These are phyloP conservation scores for Vitis hybrid DNA, from an alignment of 177 flowering plant genomes.

Conservation along the genomic window DNA sequence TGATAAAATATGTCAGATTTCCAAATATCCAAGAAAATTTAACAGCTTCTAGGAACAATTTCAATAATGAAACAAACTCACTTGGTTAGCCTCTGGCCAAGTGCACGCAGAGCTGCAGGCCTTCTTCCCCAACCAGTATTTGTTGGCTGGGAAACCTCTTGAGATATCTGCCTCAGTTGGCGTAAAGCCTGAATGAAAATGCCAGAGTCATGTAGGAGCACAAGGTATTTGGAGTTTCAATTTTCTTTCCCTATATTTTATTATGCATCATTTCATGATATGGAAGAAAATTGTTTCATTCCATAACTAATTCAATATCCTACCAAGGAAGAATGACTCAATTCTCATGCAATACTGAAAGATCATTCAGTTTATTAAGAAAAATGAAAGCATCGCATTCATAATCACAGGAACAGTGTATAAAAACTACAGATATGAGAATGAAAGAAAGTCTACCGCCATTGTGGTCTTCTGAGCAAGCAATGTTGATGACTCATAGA, in stretches of 20 bases:
- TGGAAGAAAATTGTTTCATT: neutral
- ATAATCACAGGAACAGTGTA: neutral
- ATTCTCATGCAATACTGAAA: neutral
- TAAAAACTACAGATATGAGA: neutral
- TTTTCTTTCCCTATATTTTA: neutral
- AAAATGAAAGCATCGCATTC: neutral
- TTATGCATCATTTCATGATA: neutral
- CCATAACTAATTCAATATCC: too few species aligned
- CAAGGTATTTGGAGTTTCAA: neutral
- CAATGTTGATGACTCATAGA: slow-evolving; percentile 54
- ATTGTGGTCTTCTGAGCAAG: slow-evolving; percentile 60
- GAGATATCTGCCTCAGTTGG: slow-evolving; percentile 56
- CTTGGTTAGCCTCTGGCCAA: slow-evolving; percentile 57
- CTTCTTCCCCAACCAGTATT: slow-evolving; percentile 53
- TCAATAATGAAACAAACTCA: slow-evolving; percentile 12
- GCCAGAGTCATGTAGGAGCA: neutral
- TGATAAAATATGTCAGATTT: slow-evolving; percentile 3
- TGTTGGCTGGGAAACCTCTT: slow-evolving; percentile 50
- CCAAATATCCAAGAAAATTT: neutral
- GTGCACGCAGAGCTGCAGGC: slow-evolving; percentile 55
- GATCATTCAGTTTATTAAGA: neutral
- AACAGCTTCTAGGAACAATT: neutral
- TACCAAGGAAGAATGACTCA: neutral
- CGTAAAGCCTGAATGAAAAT: slow-evolving; percentile 43
- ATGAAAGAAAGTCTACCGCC: slow-evolving; percentile 31